These are phyloP conservation scores for Camellia lanceoleosa DNA, from an alignment of 148 eudicot species.

Conservation along the genomic window DNA sequence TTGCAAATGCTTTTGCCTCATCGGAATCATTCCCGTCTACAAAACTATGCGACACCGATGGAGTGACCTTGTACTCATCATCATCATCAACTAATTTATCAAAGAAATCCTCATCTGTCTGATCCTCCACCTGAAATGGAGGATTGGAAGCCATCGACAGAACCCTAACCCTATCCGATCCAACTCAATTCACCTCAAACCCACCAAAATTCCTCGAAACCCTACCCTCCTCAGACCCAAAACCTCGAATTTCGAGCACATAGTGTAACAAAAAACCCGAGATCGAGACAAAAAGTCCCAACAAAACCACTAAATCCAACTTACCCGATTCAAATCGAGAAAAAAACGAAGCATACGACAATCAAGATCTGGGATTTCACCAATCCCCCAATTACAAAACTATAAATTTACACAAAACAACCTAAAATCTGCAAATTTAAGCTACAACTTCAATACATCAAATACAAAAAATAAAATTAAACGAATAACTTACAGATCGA, in stretches of 20 bases:
- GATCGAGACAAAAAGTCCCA: conserved; percentile 18
- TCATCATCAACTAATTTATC: conserved; percentile 82
- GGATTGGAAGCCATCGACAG: conserved; percentile 58
- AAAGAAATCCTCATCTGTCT: conserved; percentile 81
- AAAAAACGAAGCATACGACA: conserved; percentile 4
- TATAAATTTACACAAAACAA: conserved; percentile 10
- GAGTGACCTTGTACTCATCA: conserved; percentile 31
- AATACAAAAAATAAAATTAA: not conserved
- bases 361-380: conserved; percentile 27
- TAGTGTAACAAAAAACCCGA: conserved; percentile 9
- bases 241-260: not conserved
- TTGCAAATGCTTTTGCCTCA: conserved; percentile 47
- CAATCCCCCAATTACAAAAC: not conserved
- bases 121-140: conserved; percentile 80
- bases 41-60: conserved; percentile 5
- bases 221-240: not conserved
- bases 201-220: not conserved
- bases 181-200: conserved; percentile 14
- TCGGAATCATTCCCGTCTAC: conserved; percentile 45
- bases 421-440: not conserved
- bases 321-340: conserved; percentile 12
- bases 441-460: not conserved
- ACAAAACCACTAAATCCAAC: conserved; percentile 15
- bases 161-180: conserved; percentile 28
- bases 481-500: conserved; percentile 17